These are phyloP conservation scores for Rhypophila decipiens DNA, from an alignment of 495 filamentous ascomycete genomes.

Conservation along the genomic window DNA sequence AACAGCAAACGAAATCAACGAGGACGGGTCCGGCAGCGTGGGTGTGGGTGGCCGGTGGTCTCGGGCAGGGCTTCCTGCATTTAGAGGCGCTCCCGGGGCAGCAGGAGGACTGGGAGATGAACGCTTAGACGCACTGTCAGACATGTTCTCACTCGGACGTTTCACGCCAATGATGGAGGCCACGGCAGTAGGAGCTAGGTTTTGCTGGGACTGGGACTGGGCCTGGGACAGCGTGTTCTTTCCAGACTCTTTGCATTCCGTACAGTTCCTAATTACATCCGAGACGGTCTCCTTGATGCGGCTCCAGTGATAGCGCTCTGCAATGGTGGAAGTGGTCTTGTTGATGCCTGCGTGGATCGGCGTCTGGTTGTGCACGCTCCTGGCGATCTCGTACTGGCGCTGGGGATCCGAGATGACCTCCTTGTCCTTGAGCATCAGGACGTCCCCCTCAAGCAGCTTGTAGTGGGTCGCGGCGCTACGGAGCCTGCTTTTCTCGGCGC, in stretches of 20 bases:
- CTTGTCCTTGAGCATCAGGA: constrained; percentile 94
- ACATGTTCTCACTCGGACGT: constrained; percentile 14
- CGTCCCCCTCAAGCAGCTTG: constrained; percentile 72
- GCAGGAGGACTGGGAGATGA: constrained; percentile 20
- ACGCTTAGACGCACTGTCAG: constrained; percentile 16
- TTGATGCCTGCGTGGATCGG: constrained; percentile 98
- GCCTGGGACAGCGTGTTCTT: constrained; percentile 37
- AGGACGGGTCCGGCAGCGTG: constrained; percentile 21
- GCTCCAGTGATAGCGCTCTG: constrained; percentile 96
- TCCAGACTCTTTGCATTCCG: constrained; percentile 77
- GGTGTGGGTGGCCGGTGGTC: constrained; percentile 12
- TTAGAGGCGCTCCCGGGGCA: background rate
- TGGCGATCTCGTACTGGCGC: constrained; percentile 85
- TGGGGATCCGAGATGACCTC: constrained; percentile 91
- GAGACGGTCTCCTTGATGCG: constrained; percentile 97
- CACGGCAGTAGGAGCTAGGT: background rate
- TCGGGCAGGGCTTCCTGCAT: background rate
- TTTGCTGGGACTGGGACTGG: constrained; percentile 8
- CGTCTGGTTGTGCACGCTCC: constrained; percentile 62
- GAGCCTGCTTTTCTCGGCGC: constrained; percentile 90
- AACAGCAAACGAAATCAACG: constrained; percentile 17
- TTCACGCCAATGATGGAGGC: constrained; percentile 16
- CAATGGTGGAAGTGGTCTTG: constrained; percentile 92
- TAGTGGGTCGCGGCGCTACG: constrained; percentile 94
- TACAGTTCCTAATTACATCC: constrained; percentile 86